Evolutionary conservation across 225 moss, liverwort and hornwort genomes (phyloP).

Genomic region (Sphagnum contortum): DNA sequence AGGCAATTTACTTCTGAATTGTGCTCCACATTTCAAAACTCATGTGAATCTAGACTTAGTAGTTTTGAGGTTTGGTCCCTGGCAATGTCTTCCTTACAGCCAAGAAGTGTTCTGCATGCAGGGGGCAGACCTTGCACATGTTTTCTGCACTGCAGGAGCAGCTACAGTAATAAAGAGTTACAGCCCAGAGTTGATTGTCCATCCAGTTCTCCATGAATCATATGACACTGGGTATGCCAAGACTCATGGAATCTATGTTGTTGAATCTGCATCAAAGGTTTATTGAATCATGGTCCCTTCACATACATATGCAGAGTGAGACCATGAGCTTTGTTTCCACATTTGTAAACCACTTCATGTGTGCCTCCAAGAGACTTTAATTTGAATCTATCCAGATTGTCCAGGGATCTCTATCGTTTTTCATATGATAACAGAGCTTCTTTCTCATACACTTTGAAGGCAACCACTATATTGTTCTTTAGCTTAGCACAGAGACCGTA

Average conservation of each 20-base stretch:
- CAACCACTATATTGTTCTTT: too few relatives aligned
- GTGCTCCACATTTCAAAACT: too few relatives aligned
- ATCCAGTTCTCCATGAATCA: constrained; percentile 87
- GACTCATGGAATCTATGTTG: not conserved
- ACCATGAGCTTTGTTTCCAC: not conserved
- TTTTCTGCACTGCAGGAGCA: constrained; percentile 95
- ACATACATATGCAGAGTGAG: not conserved
- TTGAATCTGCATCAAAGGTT: too few relatives aligned
- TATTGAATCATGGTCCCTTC: not conserved
- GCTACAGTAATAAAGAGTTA: constrained; percentile 96
- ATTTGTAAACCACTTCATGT: too few relatives aligned
- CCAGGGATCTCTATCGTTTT: not conserved
- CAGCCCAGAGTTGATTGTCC: constrained; percentile 97
- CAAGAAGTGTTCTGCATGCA: constrained; percentile 13
- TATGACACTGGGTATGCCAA: constrained; percentile 53
- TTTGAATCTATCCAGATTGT: not conserved
- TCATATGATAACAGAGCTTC: too few relatives aligned
- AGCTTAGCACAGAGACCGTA: too few relatives aligned
- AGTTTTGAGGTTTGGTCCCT: too few relatives aligned
- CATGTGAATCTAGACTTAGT: too few relatives aligned
- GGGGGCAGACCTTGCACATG: constrained; percentile 97
- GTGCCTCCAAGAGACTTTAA: not conserved
- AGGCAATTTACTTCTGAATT: too few relatives aligned
- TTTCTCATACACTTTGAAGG: too few relatives aligned
- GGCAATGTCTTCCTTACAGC: too few relatives aligned